Base-by-base conservation (phyloP, 805 yeast genomes). In the Blastobotrys terrestris region DNA sequence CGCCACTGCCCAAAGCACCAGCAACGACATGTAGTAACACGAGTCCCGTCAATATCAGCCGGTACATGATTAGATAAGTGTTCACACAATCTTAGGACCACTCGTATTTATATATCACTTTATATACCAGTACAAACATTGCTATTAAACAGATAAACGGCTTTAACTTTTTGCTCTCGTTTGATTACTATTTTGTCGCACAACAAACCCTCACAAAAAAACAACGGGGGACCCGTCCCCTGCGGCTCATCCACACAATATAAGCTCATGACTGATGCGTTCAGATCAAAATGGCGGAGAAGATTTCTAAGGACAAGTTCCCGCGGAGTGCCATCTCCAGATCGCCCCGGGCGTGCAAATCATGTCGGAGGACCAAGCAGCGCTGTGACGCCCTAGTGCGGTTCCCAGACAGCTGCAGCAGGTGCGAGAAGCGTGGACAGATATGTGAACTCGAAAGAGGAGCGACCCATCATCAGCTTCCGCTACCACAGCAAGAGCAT, bases 331-430 rank as follows among this genome's bases (percentile, higher is more conserved):
- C 35, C 8, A 21, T 40, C 20, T 19, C 31, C 39, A 15, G 59
- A 31, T 48, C 57, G 14, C 31, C 55, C 11, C 52, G 52, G 22
- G 57, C 59, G n/a, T 56, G 59, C 42, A 49, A 39, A 11, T 42
- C 48, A 6, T 56, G 59, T 31, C 49, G 59, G 26, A 48, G 44
- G 49, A 41, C 42, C 46, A 56, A 56, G 46, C 57, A 49, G 47
- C 44, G 46, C 19, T 56, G 59, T 44, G 59, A 56, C 42, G 57
- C 59, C 2, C 43, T 54, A 6, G 49, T 45, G 2, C 42, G 55
- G 44, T 56, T 52, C 40, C 59, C 60, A 7, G 31, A 48, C 13
- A 22, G 48, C 6, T 56, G 59, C 44, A 44, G 53, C 3, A 31
- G 55, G 31, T 56, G 59, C 39, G 43, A 48, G 14, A 48, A 45